Conservation (phyloP, 495 filamentous ascomycete species). For the Diplogelasinospora grovesii region DNA sequence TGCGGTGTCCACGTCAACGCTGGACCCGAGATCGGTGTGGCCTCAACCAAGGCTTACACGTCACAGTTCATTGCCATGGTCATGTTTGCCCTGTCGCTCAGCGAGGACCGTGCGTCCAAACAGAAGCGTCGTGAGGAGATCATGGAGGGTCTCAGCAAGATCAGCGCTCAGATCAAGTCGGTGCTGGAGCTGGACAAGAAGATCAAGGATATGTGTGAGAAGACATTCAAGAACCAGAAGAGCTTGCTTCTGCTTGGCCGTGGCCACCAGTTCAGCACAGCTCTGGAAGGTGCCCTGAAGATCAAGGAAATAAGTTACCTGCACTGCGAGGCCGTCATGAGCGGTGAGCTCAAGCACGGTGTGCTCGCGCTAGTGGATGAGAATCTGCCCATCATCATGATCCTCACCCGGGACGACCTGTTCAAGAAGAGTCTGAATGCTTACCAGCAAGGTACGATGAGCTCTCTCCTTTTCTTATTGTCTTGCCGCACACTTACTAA, state of each 20-base stretch:
- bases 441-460: constrained; percentile 82
- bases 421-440: constrained; percentile 97
- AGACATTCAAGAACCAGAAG: constrained; percentile 95
- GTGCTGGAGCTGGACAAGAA: constrained; percentile 83
- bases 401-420: constrained; percentile 88
- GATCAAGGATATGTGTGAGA: constrained; percentile 87
- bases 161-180: constrained; percentile 87
- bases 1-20: constrained; percentile 99
- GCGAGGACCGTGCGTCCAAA: constrained; percentile 94
- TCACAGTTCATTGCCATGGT: constrained; percentile 99
- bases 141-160: constrained; percentile 80
- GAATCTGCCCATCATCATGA: constrained; percentile 99
- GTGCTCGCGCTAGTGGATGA: constrained; percentile 96
- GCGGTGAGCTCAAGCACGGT: constrained; percentile 96
- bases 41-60: constrained; percentile 97
- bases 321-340: constrained; percentile 99
- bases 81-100: constrained; percentile 95
- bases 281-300: constrained; percentile 95
- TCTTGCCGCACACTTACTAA: constrained; percentile 14
- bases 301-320: constrained; percentile 99
- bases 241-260: constrained; percentile 85
- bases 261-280: constrained; percentile 94
- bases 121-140: constrained; percentile 89
- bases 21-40: constrained; percentile 96
- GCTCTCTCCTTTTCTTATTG: background rate